Evolutionary conservation across 2,329 filamentous ascomycete species (phyloP), one percentile per base, ranked within the genome.

Genomic region (Cyanodermella asteris): DNA sequence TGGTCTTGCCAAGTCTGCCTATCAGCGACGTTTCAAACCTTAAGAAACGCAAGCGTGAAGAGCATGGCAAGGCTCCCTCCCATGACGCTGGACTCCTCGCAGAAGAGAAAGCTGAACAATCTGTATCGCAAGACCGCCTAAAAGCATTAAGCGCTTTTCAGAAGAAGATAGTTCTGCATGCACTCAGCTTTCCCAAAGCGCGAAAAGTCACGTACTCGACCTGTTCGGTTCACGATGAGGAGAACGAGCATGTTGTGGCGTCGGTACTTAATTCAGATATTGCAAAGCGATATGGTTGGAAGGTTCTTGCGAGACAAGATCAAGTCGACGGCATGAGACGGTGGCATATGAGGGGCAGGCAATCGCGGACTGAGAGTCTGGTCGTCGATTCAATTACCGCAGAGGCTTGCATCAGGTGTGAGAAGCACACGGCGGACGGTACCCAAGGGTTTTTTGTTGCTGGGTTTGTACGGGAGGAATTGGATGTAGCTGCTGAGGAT

Each of bases 371-470:
- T 14, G 33, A 44, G 28, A 31, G 43, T 18, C 28, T 49, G 53
- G 55, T 36, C 39, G 61, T 59, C 2, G 51, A 67, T 25, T 41
- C 56, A 20, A 47, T 56, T 3, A 44, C 77, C 2, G 64, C 70
- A 5, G 71, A 84, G 14, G 75, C 63, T 3, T 91, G 81, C 40
- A 72, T 93, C 28, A 59, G 84, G 30, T 77, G 84, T 36, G 71
- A 70, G 7, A 76, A 82, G 37, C 75, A 68, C 14, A 80, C 84
- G 36, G 71, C 70, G 8, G 65, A 74, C 33, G 80, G 81, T 0
- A 76, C 82, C 1, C 91, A 93, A 64, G 84, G 87, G 0, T 94
- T 97, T 49, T 97, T 97, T 38, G 76, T 93, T 12, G 80, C 69
- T n/a, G 78, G 63, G 0, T 91, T 97, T 47, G 61, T 78, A 3